These are phyloP conservation scores for Chenopodium album DNA, from an alignment of 148 eudicot species.

Conservation along the genomic window DNA sequence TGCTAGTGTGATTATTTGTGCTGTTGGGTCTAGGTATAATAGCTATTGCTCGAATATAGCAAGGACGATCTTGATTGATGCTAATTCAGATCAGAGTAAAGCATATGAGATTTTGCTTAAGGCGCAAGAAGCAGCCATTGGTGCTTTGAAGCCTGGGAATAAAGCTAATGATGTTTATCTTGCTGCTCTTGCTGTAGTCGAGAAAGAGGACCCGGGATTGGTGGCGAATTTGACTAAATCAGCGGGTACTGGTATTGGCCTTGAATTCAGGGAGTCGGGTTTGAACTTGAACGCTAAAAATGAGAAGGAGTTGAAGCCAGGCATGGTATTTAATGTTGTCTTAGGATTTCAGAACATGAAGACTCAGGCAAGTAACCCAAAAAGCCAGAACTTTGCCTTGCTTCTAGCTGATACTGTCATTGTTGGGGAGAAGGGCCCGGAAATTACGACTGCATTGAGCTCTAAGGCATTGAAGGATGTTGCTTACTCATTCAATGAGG, in stretches of 20 bases:
- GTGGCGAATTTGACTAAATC: slow-evolving; percentile 70
- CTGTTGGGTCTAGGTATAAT: slow-evolving; percentile 79
- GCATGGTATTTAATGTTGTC: slow-evolving; percentile 79
- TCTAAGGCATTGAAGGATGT: slow-evolving; percentile 79
- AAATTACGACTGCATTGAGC: slow-evolving; percentile 50
- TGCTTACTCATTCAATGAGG: slow-evolving; percentile 82
- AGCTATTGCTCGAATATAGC: slow-evolving; percentile 88
- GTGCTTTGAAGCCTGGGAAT: slow-evolving; percentile 66
- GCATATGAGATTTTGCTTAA: slow-evolving; percentile 76
- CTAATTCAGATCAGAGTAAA: slow-evolving; percentile 60
- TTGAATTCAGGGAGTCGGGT: slow-evolving; percentile 90
- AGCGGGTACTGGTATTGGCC: slow-evolving; percentile 91
- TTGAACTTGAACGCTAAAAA: slow-evolving; percentile 67
- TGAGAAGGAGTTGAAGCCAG: slow-evolving; percentile 60
- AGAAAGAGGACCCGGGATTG: slow-evolving; percentile 78
- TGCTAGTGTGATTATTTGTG: slow-evolving; percentile 77
- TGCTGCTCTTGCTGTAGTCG: slow-evolving; percentile 71
- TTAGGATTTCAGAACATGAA: slow-evolving; percentile 85
- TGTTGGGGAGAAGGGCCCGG: slow-evolving; percentile 47
- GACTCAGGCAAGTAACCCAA: slow-evolving; percentile 50
- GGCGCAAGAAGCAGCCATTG: slow-evolving; percentile 91
- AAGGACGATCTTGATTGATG: slow-evolving; percentile 73
- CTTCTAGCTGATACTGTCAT: slow-evolving; percentile 82
- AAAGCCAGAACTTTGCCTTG: slow-evolving; percentile 65
- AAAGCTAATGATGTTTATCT: slow-evolving; percentile 50